Base-by-base conservation (phyloP, 768 basidiomycete genomes). In the Crucibulum laeve region DNA sequence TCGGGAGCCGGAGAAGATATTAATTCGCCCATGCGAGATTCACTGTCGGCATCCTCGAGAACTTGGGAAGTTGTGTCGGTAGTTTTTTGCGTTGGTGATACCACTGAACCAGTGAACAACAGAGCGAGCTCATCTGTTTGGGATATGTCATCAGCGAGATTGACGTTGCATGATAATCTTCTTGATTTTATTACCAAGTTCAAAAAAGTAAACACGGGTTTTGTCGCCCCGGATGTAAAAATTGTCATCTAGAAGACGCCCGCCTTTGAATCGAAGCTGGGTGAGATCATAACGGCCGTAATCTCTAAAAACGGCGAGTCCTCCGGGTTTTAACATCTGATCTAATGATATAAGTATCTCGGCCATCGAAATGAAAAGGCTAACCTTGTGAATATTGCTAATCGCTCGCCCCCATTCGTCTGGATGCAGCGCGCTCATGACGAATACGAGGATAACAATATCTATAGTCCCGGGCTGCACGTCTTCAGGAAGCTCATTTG, bases 181-280 rank as follows among this genome's bases (percentile, higher is more conserved):
- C n/a, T n/a, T n/a, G n/a, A n/a, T n/a, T n/a, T n/a, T n/a, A n/a
- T 23, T 52, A 90, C 93, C 89, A 8, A 89, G 61, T 47, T 90
- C 87, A 52, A 99, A 99, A 62, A 98, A 99, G 63, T 97, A 98
- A 0, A 99, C 96, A 28, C 96, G 74, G 0, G 96, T 98, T 55
- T 91, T 94, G 67, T 99, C 96, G 0, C 96, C 96, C 26, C 96
- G 79, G 40, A 96, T 87, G 56, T 99, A 99, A 51, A 99, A 84
- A 59, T 96, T 94, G 37, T 94, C 91, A 33, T 91, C 88, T 8
- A 98, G 77, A 43, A 98, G 75, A 8, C 96, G 76, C 1, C 85
- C 82, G 4, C 75, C 74, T 63, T 91, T 96, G 73, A 99, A 96
- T 7, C 96, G 77, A 35, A 99, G 70, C 61, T 97, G 95, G 1